A percentile compares a stretch with the other conserved stretches of the same genome.
phyloP scores from a whole-genome alignment of 441 rosid genomes.

The Pelargonium cotyledonis region DNA sequence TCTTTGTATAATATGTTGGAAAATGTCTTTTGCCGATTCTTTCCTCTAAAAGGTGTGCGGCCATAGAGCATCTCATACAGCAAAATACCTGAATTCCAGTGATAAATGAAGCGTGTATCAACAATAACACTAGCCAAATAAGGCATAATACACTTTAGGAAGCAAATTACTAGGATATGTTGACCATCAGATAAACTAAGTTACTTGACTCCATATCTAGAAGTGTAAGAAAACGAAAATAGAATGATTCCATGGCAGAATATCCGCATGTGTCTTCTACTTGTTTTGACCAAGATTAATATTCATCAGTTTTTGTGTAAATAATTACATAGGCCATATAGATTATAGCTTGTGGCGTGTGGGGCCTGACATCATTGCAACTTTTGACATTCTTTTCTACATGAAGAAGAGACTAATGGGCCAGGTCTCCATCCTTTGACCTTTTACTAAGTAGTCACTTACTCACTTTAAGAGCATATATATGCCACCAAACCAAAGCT shows the following conservation, averaged over 20 bases:
- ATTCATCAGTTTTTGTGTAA: not conserved
- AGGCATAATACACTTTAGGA: not conserved
- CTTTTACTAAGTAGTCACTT: too few species aligned
- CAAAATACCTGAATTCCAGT: constrained; percentile 51
- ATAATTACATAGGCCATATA: not conserved
- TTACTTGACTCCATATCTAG: constrained; percentile 2
- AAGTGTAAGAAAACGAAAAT: not conserved
- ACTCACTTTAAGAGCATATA: too few species aligned
- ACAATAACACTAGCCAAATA: not conserved
- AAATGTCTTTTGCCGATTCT: constrained; percentile 95
- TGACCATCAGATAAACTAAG: not conserved
- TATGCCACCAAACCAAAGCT: too few species aligned
- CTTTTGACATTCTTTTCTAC: not conserved
- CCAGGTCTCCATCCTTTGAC: too few species aligned
- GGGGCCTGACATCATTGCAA: not conserved
- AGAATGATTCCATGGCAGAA: not conserved
- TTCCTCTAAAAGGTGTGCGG: constrained; percentile 94
- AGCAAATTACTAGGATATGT: not conserved
- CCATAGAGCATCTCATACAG: constrained; percentile 97
- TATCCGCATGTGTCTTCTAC: not conserved
- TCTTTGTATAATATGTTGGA: constrained; percentile 90
- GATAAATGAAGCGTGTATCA: constrained; percentile 3
- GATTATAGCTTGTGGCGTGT: not conserved
- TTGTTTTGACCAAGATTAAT: not conserved
- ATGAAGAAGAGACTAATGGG: too few species aligned